Conservation (phyloP, 176 grass and related monocot genomes). For the Phragmites australis region DNA sequence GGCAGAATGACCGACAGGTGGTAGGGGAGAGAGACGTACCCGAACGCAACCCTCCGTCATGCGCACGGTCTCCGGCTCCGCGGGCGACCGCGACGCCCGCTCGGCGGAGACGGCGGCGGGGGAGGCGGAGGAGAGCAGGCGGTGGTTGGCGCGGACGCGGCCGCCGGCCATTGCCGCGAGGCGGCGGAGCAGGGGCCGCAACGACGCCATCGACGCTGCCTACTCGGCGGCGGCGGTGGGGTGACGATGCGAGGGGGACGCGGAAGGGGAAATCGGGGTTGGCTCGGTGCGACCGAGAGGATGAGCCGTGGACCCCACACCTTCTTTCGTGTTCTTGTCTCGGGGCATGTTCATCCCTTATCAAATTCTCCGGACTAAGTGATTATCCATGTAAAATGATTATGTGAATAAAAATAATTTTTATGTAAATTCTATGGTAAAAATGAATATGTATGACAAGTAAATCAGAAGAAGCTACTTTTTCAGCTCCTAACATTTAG, state of each 20-base stretch:
- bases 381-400: too few species aligned
- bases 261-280: background rate
- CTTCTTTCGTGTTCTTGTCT: too few species aligned
- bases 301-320: background rate
- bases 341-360: too few species aligned
- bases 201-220: constrained; percentile 23
- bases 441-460: too few species aligned
- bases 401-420: too few species aligned
- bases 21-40: background rate
- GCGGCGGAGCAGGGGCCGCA: constrained; percentile 32
- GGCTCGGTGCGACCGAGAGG: background rate
- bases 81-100: background rate
- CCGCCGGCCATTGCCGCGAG: constrained; percentile 3
- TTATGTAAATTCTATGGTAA: too few species aligned
- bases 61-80: constrained; percentile 30
- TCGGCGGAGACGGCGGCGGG: background rate
- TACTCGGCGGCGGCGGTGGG: background rate
- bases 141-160: constrained; percentile 35
- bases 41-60: constrained; percentile 48
- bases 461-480: too few species aligned
- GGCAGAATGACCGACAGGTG: background rate
- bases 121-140: constrained; percentile 29
- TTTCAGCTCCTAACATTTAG: too few species aligned
- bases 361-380: too few species aligned
- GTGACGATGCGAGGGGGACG: background rate